Evolutionary conservation across 306 rosid species (phyloP).

Genomic region (Hippophae gyantsensis): DNA sequence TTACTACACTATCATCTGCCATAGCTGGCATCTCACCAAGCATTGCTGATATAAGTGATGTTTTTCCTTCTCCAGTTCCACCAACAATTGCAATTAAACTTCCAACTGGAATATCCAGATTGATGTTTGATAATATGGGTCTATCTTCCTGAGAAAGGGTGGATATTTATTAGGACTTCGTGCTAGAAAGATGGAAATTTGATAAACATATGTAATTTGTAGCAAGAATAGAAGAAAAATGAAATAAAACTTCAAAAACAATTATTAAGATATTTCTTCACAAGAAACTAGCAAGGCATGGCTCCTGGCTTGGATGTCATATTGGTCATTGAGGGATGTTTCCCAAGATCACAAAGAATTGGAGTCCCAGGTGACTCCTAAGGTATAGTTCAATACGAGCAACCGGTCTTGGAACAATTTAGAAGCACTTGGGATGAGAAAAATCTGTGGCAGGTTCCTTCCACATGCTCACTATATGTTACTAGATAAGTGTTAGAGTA

Average conservation of each 20-base stretch:
- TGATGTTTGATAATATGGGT: slow-evolving; percentile 54
- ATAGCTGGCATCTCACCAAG: slow-evolving; percentile 68
- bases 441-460: too few species aligned
- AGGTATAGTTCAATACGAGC: too few species aligned
- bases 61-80: slow-evolving; percentile 91
- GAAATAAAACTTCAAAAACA: too few species aligned
- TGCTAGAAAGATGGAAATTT: slow-evolving; percentile 2
- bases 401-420: too few species aligned
- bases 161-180: not conserved
- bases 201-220: not conserved
- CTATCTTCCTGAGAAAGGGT: slow-evolving; percentile 43
- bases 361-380: too few species aligned
- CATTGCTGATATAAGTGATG: slow-evolving; percentile 79
- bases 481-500: too few species aligned
- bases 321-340: too few species aligned
- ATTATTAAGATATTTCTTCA: not conserved
- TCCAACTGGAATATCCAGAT: slow-evolving; percentile 63
- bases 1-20: slow-evolving; percentile 31
- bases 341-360: too few species aligned
- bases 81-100: slow-evolving; percentile 87
- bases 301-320: not conserved
- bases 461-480: too few species aligned
- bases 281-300: not conserved
- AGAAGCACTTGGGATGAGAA: too few species aligned
- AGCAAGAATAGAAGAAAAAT: too few species aligned